Evolutionary conservation across 2,329 filamentous ascomycete genomes (phyloP).

Genomic region (Simplicillium sp.): DNA sequence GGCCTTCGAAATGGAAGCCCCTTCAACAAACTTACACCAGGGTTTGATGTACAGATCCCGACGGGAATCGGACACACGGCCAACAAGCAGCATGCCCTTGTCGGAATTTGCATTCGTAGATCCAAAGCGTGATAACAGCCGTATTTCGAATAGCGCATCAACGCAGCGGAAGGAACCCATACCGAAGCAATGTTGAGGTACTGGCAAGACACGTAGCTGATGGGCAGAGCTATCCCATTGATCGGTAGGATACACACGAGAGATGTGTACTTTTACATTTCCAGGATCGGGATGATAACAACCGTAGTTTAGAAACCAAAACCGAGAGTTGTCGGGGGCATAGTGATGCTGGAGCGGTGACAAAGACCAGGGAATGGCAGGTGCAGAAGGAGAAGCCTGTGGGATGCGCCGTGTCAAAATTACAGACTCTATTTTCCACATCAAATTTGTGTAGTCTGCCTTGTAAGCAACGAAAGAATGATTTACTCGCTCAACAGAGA

Average conservation of each 20-base stretch:
- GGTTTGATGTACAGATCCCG: background rate
- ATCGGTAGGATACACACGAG: background rate
- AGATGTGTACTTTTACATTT: background rate
- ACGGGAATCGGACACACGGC: background rate
- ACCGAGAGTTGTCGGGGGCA: background rate
- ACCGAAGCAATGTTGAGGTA: background rate
- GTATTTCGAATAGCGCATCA: background rate
- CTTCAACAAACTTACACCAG: background rate
- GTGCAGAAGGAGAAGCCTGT: background rate
- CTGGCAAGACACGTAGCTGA: background rate
- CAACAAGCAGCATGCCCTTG: background rate
- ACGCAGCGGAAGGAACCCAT: background rate
- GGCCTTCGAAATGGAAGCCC: background rate
- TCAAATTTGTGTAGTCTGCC: background rate
- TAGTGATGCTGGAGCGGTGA: background rate
- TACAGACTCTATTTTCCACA: background rate
- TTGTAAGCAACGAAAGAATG: too few relatives aligned
- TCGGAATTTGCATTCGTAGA: too few relatives aligned
- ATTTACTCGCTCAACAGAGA: too few relatives aligned
- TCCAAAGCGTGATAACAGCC: background rate
- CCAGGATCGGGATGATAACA: background rate
- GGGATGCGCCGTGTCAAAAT: background rate
- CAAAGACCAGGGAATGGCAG: background rate
- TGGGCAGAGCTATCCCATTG: background rate
- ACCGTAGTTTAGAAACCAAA: background rate